These are phyloP conservation scores for Saccharomycopsis fibuligera DNA, from an alignment of 805 yeast genomes.

Conservation along the genomic window DNA sequence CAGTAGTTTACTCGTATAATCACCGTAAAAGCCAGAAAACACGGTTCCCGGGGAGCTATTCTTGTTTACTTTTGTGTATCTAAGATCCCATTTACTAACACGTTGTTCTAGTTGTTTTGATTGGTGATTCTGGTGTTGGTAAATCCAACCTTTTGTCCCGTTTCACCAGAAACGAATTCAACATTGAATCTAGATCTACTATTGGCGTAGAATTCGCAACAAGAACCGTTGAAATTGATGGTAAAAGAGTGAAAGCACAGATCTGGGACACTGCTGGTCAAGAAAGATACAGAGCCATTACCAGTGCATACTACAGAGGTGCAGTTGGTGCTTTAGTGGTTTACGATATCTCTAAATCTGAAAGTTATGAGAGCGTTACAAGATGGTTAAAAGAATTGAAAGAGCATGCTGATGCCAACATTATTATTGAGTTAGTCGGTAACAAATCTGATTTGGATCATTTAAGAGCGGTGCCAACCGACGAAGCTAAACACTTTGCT, in stretches of 20 bases:
- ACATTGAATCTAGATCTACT: conserved; percentile 87
- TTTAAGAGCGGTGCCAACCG: conserved; percentile 93
- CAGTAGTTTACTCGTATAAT: too few species aligned
- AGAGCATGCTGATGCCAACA: conserved; percentile 90
- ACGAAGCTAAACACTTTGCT: conserved; percentile 93
- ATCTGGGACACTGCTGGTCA: conserved; percentile 99
- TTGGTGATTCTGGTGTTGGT: conserved; percentile 97
- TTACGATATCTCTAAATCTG: conserved; percentile 89
- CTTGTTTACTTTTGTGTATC: background rate
- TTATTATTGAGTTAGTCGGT: conserved; percentile 90
- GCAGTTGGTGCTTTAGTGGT: conserved; percentile 97
- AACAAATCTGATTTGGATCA: conserved; percentile 89
- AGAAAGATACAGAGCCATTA: conserved; percentile 96
- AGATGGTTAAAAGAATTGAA: conserved; percentile 89
- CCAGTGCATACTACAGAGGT: conserved; percentile 95
- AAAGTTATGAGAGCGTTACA: conserved; percentile 75
- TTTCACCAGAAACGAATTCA: conserved; percentile 93
- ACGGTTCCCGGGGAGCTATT: too few species aligned
- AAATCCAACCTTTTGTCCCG: conserved; percentile 90
- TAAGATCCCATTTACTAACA: conserved; percentile 11
- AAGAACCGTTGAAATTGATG: conserved; percentile 82
- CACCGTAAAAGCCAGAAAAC: too few species aligned
- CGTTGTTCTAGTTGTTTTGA: conserved; percentile 61
- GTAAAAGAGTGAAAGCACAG: conserved; percentile 80
- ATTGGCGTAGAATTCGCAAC: conserved; percentile 99